A percentile compares a stretch with the other conserved stretches of the same genome.
These are phyloP conservation scores for Erythrophleum fordii DNA, from an alignment of 306 rosid genomes.

Conservation along the genomic window DNA sequence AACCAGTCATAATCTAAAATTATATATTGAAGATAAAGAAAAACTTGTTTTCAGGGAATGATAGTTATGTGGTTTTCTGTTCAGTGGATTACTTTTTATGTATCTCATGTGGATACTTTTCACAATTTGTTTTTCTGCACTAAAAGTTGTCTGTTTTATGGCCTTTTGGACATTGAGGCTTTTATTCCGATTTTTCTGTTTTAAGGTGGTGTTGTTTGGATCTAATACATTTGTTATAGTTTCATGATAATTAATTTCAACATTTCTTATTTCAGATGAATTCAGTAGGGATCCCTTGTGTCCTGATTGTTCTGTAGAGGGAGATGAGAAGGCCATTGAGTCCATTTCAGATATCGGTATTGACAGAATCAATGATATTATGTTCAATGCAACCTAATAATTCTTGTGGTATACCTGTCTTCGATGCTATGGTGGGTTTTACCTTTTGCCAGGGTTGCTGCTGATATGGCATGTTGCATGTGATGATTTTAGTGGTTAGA, in stretches of 20 bases:
- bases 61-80: conserved; percentile 62
- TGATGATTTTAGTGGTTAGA: too few species aligned
- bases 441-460: conserved; percentile 8
- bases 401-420: neutral
- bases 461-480: too few species aligned
- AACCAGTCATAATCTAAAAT: too few species aligned
- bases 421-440: neutral
- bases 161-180: conserved; percentile 16
- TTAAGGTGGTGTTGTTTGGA: neutral
- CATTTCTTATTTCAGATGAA: conserved; percentile 67
- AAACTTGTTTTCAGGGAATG: too few species aligned
- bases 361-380: conserved; percentile 61
- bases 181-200: conserved; percentile 27
- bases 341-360: conserved; percentile 78
- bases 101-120: conserved; percentile 15
- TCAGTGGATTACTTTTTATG: neutral
- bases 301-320: conserved; percentile 35
- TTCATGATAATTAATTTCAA: conserved; percentile 9
- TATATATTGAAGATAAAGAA: too few species aligned
- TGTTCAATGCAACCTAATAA: conserved; percentile 53
- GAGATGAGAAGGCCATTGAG: conserved; percentile 73
- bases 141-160: neutral
- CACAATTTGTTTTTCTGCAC: neutral
- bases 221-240: conserved; percentile 9
- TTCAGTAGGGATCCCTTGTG: conserved; percentile 74